phyloP scores from a whole-genome alignment of 495 filamentous ascomycete species.

The Neurospora hispaniola region DNA sequence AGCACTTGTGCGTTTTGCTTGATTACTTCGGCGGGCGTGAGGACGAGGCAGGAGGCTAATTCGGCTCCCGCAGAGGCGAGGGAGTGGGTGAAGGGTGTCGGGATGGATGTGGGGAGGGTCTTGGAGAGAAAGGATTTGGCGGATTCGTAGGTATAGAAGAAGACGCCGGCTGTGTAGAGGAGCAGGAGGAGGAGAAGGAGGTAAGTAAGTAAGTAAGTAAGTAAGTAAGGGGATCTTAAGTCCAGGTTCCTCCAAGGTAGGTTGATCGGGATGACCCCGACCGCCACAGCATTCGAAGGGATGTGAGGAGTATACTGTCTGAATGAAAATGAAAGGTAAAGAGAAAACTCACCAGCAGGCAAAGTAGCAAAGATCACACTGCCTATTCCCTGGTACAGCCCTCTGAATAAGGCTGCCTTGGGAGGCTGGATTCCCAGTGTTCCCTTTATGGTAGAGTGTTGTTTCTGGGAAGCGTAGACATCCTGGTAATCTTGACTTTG shows the following conservation, averaged over 20 bases:
- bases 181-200: not conserved
- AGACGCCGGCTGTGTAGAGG: slow-evolving; percentile 56
- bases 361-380: slow-evolving; percentile 82
- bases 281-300: too few relatives aligned
- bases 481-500: slow-evolving; percentile 62
- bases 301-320: too few relatives aligned
- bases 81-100: slow-evolving; percentile 55
- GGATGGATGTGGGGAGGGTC: slow-evolving; percentile 32
- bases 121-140: slow-evolving; percentile 45
- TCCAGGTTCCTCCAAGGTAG: too few relatives aligned
- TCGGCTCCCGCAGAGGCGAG: slow-evolving; percentile 65
- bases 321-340: not conserved
- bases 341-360: slow-evolving; percentile 53
- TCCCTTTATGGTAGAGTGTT: slow-evolving; percentile 29
- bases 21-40: slow-evolving; percentile 82
- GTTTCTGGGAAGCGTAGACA: slow-evolving; percentile 39
- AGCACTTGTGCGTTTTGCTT: slow-evolving; percentile 88
- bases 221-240: not conserved
- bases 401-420: slow-evolving; percentile 47
- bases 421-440: slow-evolving; percentile 41
- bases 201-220: not conserved
- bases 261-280: too few relatives aligned
- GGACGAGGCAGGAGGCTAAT: slow-evolving; percentile 69
- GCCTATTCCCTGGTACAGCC: slow-evolving; percentile 81
- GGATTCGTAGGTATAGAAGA: slow-evolving; percentile 84